phyloP scores from a whole-genome alignment of 345 rosid genomes.

The Passiflora organensis region DNA sequence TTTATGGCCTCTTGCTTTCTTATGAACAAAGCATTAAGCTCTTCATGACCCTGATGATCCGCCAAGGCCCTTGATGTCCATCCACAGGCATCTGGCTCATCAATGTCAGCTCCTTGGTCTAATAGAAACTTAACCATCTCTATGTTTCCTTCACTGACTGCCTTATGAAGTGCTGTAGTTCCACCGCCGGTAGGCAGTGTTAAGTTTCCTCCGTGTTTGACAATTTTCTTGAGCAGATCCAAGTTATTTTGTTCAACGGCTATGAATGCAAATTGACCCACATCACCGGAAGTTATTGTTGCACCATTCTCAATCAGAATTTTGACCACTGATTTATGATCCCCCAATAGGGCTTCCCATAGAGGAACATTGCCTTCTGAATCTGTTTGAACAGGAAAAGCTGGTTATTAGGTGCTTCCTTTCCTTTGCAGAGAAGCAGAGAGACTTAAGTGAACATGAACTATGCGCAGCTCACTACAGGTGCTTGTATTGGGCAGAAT shows the following conservation, averaged over 20 bases:
- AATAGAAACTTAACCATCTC: slow-evolving; percentile 67
- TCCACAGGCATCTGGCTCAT: slow-evolving; percentile 51
- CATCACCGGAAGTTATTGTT: slow-evolving; percentile 41
- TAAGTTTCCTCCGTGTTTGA: slow-evolving; percentile 53
- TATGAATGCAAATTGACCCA: slow-evolving; percentile 44
- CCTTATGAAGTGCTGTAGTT: slow-evolving; percentile 58
- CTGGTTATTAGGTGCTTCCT: background rate
- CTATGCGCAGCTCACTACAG: no score
- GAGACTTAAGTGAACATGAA: no score
- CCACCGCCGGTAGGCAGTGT: slow-evolving; percentile 42
- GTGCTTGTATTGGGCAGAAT: background rate
- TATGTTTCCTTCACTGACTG: slow-evolving; percentile 54
- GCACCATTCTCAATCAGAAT: slow-evolving; percentile 65
- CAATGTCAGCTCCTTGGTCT: slow-evolving; percentile 55
- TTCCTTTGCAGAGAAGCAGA: no score
- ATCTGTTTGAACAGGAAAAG: slow-evolving; percentile 42
- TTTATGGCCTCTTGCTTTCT: slow-evolving; percentile 9
- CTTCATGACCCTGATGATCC: slow-evolving; percentile 79
- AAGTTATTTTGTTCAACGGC: slow-evolving; percentile 57
- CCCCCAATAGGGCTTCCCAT: slow-evolving; percentile 78
- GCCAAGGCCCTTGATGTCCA: slow-evolving; percentile 74
- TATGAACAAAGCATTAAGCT: slow-evolving; percentile 42
- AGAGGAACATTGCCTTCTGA: slow-evolving; percentile 72
- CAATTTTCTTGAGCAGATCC: slow-evolving; percentile 49
- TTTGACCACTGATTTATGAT: slow-evolving; percentile 42